A percentile compares a stretch with the other conserved stretches of the same genome.
phyloP scores from a whole-genome alignment of 2,329 filamentous ascomycete genomes.

The Xylariaceae sp. region DNA sequence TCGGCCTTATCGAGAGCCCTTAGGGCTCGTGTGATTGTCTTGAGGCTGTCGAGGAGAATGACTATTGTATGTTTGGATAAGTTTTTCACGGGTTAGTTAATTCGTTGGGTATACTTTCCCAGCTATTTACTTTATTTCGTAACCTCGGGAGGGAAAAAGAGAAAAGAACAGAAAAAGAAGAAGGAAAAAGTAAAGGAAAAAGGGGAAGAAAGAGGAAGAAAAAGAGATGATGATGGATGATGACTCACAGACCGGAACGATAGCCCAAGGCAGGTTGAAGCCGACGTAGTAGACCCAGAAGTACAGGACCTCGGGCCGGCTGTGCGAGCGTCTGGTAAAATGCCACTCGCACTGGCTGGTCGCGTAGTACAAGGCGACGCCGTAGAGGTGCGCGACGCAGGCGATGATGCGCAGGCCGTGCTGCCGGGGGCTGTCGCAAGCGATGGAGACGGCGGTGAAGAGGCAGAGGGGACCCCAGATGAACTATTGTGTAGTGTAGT shows the following conservation, averaged over 20 bases:
- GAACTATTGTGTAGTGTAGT: no score
- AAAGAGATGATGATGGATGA: not conserved
- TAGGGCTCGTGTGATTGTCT: conserved; percentile 23
- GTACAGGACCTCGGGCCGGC: conserved; percentile 55
- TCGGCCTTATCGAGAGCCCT: conserved; percentile 24
- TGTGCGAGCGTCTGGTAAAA: conserved; percentile 43
- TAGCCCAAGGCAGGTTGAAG: conserved; percentile 56
- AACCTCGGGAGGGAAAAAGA: no score
- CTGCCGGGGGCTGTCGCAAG: conserved; percentile 38
- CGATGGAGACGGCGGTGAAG: conserved; percentile 42
- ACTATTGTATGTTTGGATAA: conserved; percentile 10
- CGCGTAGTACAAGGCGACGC: conserved; percentile 56
- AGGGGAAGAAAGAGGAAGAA: no score
- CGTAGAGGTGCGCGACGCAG: conserved; percentile 53
- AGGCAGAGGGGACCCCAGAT: conserved; percentile 56
- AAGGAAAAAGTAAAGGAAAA: no score
- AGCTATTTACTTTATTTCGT: not conserved
- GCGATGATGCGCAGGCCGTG: conserved; percentile 47
- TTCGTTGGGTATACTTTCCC: not conserved
- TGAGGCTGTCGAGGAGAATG: conserved; percentile 25
- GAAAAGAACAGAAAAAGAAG: no score
- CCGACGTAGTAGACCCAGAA: conserved; percentile 60
- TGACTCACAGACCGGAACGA: conserved; percentile 50
- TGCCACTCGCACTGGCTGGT: conserved; percentile 48
- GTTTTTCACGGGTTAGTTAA: not conserved